Conservation (phyloP, 176 grass and related monocot species). For the Hordeum marinum region DNA sequence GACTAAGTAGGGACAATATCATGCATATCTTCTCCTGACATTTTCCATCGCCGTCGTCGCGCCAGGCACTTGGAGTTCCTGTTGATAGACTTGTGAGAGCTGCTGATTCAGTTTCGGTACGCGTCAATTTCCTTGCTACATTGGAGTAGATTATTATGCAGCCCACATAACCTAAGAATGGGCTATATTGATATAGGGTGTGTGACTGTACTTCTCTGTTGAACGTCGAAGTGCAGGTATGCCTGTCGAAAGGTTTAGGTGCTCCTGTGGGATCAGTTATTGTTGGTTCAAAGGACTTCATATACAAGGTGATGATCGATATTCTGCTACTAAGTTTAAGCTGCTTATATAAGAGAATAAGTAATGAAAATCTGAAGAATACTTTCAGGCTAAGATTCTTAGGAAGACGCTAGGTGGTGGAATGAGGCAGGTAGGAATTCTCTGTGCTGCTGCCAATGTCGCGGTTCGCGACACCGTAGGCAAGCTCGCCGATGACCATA, state of each 20-base stretch:
- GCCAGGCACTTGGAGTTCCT: conserved; percentile 75
- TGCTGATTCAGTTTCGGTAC: conserved; percentile 94
- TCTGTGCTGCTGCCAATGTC: conserved; percentile 83
- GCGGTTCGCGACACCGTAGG: conserved; percentile 57
- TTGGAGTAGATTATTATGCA: not conserved
- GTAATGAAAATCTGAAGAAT: not conserved
- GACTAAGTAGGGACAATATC: not conserved
- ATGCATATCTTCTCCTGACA: not conserved
- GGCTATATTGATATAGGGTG: not conserved
- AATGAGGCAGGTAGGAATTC: conserved; percentile 92
- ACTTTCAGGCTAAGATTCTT: conserved; percentile 68
- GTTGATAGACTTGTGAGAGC: conserved; percentile 76
- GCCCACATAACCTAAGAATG: not conserved
- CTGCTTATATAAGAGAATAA: not conserved
- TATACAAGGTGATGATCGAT: conserved; percentile 53
- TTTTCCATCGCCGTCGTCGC: not conserved
- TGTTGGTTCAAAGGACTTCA: conserved; percentile 68
- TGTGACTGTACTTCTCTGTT: not conserved
- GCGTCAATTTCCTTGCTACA: not conserved
- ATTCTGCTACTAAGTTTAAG: not conserved
- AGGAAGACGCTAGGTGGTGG: conserved; percentile 96
- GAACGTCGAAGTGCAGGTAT: conserved; percentile 48
- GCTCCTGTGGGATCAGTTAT: conserved; percentile 90
- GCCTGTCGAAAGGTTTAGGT: conserved; percentile 91
- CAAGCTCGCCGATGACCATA: conserved; percentile 83